Percentiles rank a stretch among this genome's conserved stretches.
Conservation (phyloP, 1,284 basidiomycete species). For the Microbotryomycetes sp. region DNA sequence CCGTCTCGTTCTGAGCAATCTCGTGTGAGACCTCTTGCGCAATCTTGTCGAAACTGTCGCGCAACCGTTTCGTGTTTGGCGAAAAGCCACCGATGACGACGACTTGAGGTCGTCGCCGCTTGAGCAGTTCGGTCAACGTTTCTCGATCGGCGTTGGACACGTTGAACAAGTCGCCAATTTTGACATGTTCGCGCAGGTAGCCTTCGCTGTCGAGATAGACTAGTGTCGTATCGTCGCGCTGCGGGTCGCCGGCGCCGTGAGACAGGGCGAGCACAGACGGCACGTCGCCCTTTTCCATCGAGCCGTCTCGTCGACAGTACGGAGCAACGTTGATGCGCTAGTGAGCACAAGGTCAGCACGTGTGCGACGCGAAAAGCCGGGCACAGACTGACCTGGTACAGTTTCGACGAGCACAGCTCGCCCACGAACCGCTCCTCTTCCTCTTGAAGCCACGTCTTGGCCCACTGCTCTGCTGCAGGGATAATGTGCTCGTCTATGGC, state of each 20-base stretch:
- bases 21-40: conserved; percentile 48
- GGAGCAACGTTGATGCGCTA: conserved; percentile 31
- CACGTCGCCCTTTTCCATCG: conserved; percentile 26
- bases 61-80: conserved; percentile 30
- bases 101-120: conserved; percentile 75
- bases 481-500: conserved; percentile 71
- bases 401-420: conserved; percentile 55
- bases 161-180: conserved; percentile 65
- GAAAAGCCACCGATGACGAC: conserved; percentile 72
- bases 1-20: conserved; percentile 36
- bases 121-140: conserved; percentile 73
- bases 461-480: conserved; percentile 77
- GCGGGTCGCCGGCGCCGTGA: conserved; percentile 89
- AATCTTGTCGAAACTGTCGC: conserved; percentile 50
- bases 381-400: conserved; percentile 60
- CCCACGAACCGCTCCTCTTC: conserved; percentile 82
- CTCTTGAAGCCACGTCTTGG: conserved; percentile 78
- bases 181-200: conserved; percentile 76
- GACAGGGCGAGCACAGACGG: conserved; percentile 79
- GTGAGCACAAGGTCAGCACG: not conserved
- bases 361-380: not conserved
- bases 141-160: conserved; percentile 45
- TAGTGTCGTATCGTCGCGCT: conserved; percentile 76
- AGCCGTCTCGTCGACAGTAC: conserved; percentile 21
- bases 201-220: conserved; percentile 84